Conservation (phyloP, 2,329 filamentous ascomycete genomes). For the Cryphonectria naterciae region DNA sequence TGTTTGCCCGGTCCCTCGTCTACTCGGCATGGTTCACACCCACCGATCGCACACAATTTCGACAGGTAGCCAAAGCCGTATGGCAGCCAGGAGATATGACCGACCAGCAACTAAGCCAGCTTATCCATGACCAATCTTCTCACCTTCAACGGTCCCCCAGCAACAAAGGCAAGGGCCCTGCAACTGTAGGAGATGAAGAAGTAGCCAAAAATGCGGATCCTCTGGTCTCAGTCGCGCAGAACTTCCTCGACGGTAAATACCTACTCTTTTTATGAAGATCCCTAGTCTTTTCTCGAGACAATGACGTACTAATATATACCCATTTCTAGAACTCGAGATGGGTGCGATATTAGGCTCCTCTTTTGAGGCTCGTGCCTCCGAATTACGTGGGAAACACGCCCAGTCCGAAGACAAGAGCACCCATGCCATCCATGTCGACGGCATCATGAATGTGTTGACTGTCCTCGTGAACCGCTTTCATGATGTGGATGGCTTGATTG, state of each 20-base stretch:
- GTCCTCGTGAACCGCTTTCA: conserved; percentile 42
- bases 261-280: neutral
- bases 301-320: neutral
- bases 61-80: conserved; percentile 48
- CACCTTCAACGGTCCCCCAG: conserved; percentile 34
- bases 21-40: conserved; percentile 48
- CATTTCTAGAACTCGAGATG: conserved; percentile 50
- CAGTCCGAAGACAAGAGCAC: conserved; percentile 39
- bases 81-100: conserved; percentile 51
- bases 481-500: conserved; percentile 38
- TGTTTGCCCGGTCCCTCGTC: conserved; percentile 53
- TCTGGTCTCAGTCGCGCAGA: conserved; percentile 46
- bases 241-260: conserved; percentile 56
- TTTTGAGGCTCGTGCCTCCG: conserved; percentile 44
- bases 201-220: conserved; percentile 39
- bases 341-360: conserved; percentile 42
- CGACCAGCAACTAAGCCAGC: conserved; percentile 36
- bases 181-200: conserved; percentile 28
- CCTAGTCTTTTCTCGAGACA: neutral
- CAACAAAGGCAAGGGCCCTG: conserved; percentile 49
- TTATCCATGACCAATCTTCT: conserved; percentile 32
- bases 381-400: conserved; percentile 48
- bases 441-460: conserved; percentile 44
- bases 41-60: conserved; percentile 45
- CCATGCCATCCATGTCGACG: conserved; percentile 42